A percentile compares a stretch with the other conserved stretches of the same genome.
phyloP scores from a whole-genome alignment of 129 eudicot species.

The Flaveria linearis region DNA sequence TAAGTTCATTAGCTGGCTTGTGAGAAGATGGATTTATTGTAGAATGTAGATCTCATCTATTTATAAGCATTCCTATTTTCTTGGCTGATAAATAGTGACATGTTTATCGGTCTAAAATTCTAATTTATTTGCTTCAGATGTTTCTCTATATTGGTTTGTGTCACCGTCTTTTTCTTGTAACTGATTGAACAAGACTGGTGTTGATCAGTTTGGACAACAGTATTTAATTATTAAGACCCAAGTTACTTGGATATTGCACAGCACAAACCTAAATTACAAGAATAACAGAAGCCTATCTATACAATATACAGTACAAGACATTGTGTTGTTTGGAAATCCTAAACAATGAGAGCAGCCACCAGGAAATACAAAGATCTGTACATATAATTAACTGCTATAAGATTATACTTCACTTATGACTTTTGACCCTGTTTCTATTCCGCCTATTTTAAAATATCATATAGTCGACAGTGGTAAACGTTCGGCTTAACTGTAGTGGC shows the following conservation, averaged over 20 bases:
- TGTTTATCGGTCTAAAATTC: conserved; percentile 12
- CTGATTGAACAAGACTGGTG: conserved; percentile 11
- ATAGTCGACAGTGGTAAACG: neutral
- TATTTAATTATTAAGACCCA: neutral
- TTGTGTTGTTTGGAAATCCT: neutral
- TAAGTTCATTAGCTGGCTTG: conserved; percentile 8
- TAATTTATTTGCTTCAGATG: conserved; percentile 21
- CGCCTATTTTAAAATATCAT: neutral
- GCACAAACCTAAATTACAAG: conserved; percentile 11
- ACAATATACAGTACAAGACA: neutral
- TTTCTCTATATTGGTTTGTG: conserved; percentile 1
- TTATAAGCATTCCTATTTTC: conserved; percentile 14
- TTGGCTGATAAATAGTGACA: conserved; percentile 6
- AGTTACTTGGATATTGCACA: conserved; percentile 5
- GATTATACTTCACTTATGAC: neutral
- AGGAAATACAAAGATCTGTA: neutral
- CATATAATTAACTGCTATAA: neutral
- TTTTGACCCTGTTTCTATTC: neutral
- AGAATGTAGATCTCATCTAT: conserved; percentile 14
- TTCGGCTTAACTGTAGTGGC: neutral
- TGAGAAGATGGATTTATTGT: conserved; percentile 3
- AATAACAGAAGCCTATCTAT: neutral
- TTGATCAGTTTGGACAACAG: neutral
- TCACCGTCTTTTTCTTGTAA: neutral
- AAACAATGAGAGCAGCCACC: neutral